These are phyloP conservation scores for Pyrenochaeta sp. DNA, from an alignment of 2,329 filamentous ascomycete species.

Conservation along the genomic window DNA sequence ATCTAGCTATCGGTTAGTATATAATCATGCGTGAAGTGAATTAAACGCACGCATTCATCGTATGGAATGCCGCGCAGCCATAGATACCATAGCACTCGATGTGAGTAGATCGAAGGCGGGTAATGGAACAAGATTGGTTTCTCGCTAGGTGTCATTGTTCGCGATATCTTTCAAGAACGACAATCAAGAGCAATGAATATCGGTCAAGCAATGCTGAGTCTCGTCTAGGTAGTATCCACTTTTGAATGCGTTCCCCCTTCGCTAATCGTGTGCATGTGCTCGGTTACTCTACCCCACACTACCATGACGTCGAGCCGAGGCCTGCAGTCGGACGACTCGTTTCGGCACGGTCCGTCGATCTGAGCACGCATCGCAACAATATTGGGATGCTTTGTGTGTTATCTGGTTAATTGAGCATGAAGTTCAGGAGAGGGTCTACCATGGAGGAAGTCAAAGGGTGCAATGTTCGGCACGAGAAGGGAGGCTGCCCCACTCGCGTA, in stretches of 20 bases:
- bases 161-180: not conserved
- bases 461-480: not conserved
- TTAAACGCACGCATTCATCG: slow-evolving; percentile 68
- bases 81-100: slow-evolving; percentile 72
- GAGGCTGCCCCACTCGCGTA: not conserved
- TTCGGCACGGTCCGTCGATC: not conserved
- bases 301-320: slow-evolving; percentile 6
- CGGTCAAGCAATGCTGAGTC: not conserved
- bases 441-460: not conserved
- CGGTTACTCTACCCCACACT: slow-evolving; percentile 7
- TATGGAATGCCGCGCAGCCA: slow-evolving; percentile 71
- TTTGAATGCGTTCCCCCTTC: not conserved
- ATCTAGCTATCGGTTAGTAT: slow-evolving; percentile 53
- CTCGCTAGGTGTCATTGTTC: slow-evolving; percentile 37
- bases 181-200: not conserved
- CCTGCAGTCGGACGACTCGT: not conserved
- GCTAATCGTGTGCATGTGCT: not conserved
- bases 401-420: not conserved
- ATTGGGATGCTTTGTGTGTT: not conserved
- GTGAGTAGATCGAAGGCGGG: slow-evolving; percentile 69
- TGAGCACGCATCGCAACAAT: not conserved
- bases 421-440: not conserved
- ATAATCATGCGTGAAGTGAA: not conserved
- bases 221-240: not conserved
- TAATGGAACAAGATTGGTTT: slow-evolving; percentile 74